phyloP scores from a whole-genome alignment of 345 rosid species.

The Microthlaspi erraticum region DNA sequence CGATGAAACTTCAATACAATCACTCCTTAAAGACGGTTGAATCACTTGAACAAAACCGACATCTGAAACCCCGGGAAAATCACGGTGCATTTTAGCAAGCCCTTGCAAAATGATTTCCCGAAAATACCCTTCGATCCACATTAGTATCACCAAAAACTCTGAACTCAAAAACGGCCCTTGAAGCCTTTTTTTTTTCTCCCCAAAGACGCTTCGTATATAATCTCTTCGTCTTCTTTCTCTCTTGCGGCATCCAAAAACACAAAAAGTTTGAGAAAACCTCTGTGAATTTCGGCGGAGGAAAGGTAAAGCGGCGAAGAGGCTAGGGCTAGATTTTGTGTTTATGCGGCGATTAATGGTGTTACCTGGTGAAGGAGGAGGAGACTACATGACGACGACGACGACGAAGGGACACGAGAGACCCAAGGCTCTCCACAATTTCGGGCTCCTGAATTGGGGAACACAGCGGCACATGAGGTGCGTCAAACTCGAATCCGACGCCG shows the following conservation, averaged over 20 bases:
- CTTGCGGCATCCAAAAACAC: conserved; percentile 45
- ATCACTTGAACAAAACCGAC: too few relatives aligned
- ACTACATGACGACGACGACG: conserved; percentile 48
- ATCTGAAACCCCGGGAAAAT: too few relatives aligned
- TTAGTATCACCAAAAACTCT: conserved; percentile 10
- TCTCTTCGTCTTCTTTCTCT: conserved; percentile 35
- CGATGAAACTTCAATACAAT: conserved; percentile 7
- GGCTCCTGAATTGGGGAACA: conserved; percentile 60
- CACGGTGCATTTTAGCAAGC: conserved; percentile 35
- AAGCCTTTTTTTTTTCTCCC: too few relatives aligned
- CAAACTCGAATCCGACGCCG: conserved; percentile 39
- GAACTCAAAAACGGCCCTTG: conserved; percentile 46
- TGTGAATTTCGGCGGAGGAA: background rate
- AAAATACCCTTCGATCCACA: conserved; percentile 6
- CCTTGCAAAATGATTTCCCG: conserved; percentile 13
- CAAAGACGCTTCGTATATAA: conserved; percentile 11
- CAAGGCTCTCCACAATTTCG: conserved; percentile 55
- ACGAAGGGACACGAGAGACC: conserved; percentile 60
- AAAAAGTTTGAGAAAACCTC: background rate
- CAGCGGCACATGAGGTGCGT: conserved; percentile 54
- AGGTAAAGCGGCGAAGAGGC: background rate
- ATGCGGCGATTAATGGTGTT: conserved; percentile 47
- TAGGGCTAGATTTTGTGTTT: too few relatives aligned
- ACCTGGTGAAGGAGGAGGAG: conserved; percentile 41
- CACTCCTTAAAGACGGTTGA: conserved; percentile 37